A percentile compares a stretch with the other conserved stretches of the same genome.
phyloP scores from a whole-genome alignment of 805 yeast species.

The Hanseniaspora lindneri region DNA sequence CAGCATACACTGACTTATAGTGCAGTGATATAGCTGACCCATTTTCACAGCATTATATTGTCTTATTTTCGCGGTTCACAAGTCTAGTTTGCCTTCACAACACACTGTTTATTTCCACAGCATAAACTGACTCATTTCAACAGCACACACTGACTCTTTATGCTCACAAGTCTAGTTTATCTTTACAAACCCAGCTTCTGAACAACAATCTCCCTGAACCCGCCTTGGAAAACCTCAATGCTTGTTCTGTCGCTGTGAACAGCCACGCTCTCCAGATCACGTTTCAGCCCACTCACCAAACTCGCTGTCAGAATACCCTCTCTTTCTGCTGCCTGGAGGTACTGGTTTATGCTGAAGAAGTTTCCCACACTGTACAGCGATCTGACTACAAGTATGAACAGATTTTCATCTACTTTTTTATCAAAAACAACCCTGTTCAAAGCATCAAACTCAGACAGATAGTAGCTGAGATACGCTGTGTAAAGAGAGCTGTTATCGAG shows the following conservation, averaged over 20 bases:
- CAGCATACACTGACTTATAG: too few relatives aligned
- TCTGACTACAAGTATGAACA: not conserved
- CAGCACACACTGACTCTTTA: too few relatives aligned
- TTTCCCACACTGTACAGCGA: slow-evolving; percentile 9
- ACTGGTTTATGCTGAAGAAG: slow-evolving; percentile 6
- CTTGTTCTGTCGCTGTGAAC: not conserved
- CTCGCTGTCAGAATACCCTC: not conserved
- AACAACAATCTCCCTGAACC: slow-evolving; percentile 8
- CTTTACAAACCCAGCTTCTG: slow-evolving; percentile 28
- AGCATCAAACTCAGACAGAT: not conserved
- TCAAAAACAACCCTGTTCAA: not conserved
- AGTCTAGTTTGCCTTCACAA: too few relatives aligned
- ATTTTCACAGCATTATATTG: too few relatives aligned
- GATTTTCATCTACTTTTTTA: not conserved
- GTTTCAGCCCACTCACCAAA: not conserved
- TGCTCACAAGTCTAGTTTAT: not conserved
- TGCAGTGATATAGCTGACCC: too few relatives aligned
- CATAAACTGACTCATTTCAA: too few relatives aligned
- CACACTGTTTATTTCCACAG: too few relatives aligned
- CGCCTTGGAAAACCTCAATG: slow-evolving; percentile 6
- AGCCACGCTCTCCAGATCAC: not conserved
- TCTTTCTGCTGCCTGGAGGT: not conserved
- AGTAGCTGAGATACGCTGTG: not conserved
- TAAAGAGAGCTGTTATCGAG: not conserved
- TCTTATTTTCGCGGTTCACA: too few relatives aligned